Evolutionary conservation across 768 basidiomycete genomes (phyloP).

Genomic region (Russula vinacea): DNA sequence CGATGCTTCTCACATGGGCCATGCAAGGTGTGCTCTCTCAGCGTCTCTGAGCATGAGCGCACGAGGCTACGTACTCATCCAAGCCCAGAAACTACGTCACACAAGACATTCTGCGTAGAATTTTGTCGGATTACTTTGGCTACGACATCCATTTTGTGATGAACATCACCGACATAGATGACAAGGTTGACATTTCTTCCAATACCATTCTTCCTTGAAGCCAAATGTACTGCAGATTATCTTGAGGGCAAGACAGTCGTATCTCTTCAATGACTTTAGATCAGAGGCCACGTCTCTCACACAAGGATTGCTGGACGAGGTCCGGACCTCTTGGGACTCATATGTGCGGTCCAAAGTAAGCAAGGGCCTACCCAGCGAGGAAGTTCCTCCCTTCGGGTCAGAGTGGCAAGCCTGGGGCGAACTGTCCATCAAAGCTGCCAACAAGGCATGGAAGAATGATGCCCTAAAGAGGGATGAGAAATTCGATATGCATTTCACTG

Average conservation of each 20-base stretch:
- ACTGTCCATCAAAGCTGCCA: slow-evolving; percentile 45
- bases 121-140: slow-evolving; percentile 93
- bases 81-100: slow-evolving; percentile 86
- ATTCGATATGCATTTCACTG: slow-evolving; percentile 82
- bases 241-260: slow-evolving; percentile 77
- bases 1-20: slow-evolving; percentile 97
- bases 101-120: slow-evolving; percentile 85
- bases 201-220: slow-evolving; percentile 22
- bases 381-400: slow-evolving; percentile 47
- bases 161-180: slow-evolving; percentile 99
- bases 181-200: slow-evolving; percentile 62
- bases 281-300: slow-evolving; percentile 54
- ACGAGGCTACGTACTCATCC: background rate
- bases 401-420: slow-evolving; percentile 53
- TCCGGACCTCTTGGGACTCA: slow-evolving; percentile 60
- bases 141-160: slow-evolving; percentile 98
- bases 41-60: background rate
- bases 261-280: slow-evolving; percentile 63
- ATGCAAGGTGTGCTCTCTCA: slow-evolving; percentile 67
- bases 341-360: slow-evolving; percentile 63
- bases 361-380: slow-evolving; percentile 55
- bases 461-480: slow-evolving; percentile 83
- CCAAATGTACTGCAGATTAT: slow-evolving; percentile 68
- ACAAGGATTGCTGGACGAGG: slow-evolving; percentile 52
- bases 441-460: slow-evolving; percentile 64